Evolutionary conservation across 768 basidiomycete genomes (phyloP), one percentile per base, ranked within the genome.

Genomic region (Rhizopogon sp.): DNA sequence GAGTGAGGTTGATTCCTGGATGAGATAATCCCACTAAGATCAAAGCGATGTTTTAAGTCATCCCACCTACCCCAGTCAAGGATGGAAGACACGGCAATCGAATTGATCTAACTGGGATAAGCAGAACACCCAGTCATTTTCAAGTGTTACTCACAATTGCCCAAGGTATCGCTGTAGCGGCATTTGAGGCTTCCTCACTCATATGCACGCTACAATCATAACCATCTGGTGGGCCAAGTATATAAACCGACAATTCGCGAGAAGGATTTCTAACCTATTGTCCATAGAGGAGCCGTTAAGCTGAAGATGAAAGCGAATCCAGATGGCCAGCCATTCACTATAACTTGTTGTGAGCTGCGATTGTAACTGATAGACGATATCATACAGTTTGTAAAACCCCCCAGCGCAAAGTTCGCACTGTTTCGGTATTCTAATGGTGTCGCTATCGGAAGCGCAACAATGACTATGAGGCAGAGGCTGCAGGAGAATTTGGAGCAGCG

Each of bases 161-260:
- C 76, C 79, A 85, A 0, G 87, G 87, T 3, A 88, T 83, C 22
- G 84, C 85, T 0, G 72, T 74, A 16, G 80, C 78, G 0, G 87
- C 87, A 60, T 90, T 90, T 0, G 78, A 75, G 1, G 83, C 84
- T 64, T 87, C 86, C 62, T 87, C 86, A 51, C 82, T 84, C 55
- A 88, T 85, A 59, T 87, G 85, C 0, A 87, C 80, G 45, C 74
- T 76, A 0, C 78, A 77, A 62, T 87, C 84, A 59, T 73, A 75
- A n/a, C 54, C 59, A 29, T 60, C 64, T 66, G 31, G 46, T 76
- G 77, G 77, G 61, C 85, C 82, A 60, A 1, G 11, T 28, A 28
- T 14, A 8, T 8, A 25, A 44, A n/a, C 16, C 8, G 43, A 44
- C n/a, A 11, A 43, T n/a, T 16, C 8, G 29, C 7, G 2, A 51